A percentile compares a stretch with the other conserved stretches of the same genome.
phyloP scores from a whole-genome alignment of 768 basidiomycete species.

The Mycena indigotica region DNA sequence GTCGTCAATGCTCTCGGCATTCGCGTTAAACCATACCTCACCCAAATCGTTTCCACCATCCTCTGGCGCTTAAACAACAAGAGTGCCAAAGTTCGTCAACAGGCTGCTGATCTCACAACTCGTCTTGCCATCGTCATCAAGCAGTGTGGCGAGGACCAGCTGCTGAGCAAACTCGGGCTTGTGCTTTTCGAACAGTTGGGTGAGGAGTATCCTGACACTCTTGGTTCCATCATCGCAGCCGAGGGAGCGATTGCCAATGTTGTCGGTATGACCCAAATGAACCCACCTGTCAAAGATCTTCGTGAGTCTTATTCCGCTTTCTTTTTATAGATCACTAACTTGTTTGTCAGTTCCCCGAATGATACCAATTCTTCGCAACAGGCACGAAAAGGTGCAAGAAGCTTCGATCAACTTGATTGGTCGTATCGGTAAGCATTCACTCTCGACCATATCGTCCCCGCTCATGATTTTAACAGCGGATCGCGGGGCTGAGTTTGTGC shows the following conservation, averaged over 20 bases:
- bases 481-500: slow-evolving; percentile 97
- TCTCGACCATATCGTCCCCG: no score
- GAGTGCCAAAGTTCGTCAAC: slow-evolving; percentile 97
- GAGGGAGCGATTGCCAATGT: slow-evolving; percentile 98
- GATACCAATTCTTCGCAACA: slow-evolving; percentile 97
- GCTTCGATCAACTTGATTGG: slow-evolving; percentile 99
- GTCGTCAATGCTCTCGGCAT: slow-evolving; percentile 95
- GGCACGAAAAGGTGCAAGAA: slow-evolving; percentile 99
- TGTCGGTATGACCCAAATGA: slow-evolving; percentile 99
- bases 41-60: slow-evolving; percentile 97
- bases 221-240: slow-evolving; percentile 98
- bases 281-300: slow-evolving; percentile 98
- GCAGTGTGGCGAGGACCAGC: slow-evolving; percentile 94
- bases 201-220: slow-evolving; percentile 99
- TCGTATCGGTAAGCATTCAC: no score
- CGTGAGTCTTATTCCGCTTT: slow-evolving; percentile 77
- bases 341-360: slow-evolving; percentile 78
- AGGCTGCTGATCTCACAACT: slow-evolving; percentile 94
- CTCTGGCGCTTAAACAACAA: slow-evolving; percentile 99
- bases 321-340: background rate
- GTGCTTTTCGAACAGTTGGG: slow-evolving; percentile 98
- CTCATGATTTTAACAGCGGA: no score
- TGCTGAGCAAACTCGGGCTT: slow-evolving; percentile 92
- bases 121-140: slow-evolving; percentile 96
- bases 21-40: slow-evolving; percentile 96